phyloP scores from a whole-genome alignment of 768 basidiomycete species.

The Suillus hirtellus region DNA sequence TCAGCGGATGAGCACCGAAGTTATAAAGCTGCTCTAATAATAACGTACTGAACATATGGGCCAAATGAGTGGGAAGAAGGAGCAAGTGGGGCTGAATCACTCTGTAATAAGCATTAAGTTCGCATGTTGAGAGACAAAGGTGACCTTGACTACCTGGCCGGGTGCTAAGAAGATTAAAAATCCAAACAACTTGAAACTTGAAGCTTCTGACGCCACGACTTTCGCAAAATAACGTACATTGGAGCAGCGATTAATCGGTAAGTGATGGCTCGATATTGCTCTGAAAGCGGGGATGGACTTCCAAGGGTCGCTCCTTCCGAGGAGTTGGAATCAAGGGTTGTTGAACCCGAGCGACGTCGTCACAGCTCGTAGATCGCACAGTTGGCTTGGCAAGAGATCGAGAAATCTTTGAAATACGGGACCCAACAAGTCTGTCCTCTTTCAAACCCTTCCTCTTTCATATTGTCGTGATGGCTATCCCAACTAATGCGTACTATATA shows the following conservation, averaged over 20 bases:
- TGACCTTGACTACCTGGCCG: conserved; percentile 4
- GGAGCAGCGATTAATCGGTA: background rate
- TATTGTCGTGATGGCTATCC: background rate
- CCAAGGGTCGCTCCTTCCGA: conserved; percentile 6
- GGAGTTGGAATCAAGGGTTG: conserved; percentile 4
- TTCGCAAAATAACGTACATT: conserved; percentile 7
- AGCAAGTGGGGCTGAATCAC: background rate
- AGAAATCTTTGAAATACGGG: conserved; percentile 5
- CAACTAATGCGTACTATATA: conserved; percentile 4
- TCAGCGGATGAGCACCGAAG: background rate
- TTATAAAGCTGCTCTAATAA: background rate
- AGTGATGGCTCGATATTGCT: background rate
- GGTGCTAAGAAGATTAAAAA: conserved; percentile 1
- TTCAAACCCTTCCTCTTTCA: background rate
- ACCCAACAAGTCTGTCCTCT: background rate
- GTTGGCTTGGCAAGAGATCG: conserved; percentile 3
- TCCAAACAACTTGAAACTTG: background rate
- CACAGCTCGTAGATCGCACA: background rate
- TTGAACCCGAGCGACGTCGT: background rate
- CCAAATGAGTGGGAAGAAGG: conserved; percentile 1
- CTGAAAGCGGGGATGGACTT: conserved; percentile 2
- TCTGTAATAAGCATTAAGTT: conserved; percentile 2
- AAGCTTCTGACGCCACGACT: conserved; percentile 6
- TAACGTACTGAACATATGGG: background rate
- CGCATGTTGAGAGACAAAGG: conserved; percentile 1